Base-by-base conservation (phyloP, 108 stramenopile species). In the Stephanodiscus triporus region DNA sequence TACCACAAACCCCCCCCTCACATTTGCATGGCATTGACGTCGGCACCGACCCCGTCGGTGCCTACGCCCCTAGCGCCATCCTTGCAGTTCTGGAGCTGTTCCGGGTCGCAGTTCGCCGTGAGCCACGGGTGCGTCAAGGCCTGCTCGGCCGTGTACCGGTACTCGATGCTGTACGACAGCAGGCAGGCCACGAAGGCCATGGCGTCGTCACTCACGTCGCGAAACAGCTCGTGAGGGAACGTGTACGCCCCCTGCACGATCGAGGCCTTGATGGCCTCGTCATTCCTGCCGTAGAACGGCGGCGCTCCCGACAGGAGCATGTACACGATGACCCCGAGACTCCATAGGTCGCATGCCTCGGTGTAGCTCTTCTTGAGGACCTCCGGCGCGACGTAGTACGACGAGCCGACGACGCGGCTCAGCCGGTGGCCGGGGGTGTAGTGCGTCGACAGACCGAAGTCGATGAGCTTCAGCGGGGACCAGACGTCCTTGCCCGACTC, bases 331-430 rank as follows among this genome's bases (percentile, higher is more conserved):
- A 97, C 94, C 22, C 97, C 98, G 40, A 98, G 76, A 62, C 88
- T 87, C 98, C 98, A 98, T 38, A 98, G 70, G 66, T 98, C 98
- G 68, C 98, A 99, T 9, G 92, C 90, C 68, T 93, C 89, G 19
- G 96, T 97, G 87, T 99, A 99, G 22, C 90, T 93, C 66, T 97
- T 97, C 84, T 95, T 95, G 53, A 99, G 70, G 24, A 98, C 97
- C 85, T 99, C 98, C 8, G 99, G 99, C 16, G 97, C 97, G 23
- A 98, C 96, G 63, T 96, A 97, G 86, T 98, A 98, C 11, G 94
- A 88, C 17, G 96, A 96, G 29, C 98, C 98, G 9, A 97, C 96
- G 9, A 95, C 94, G 58, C 91, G 89, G 61, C 87, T 90, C 34
- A 95, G 77, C 63, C 90, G 70, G 68, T 92, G 91, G 23, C 92